These are phyloP conservation scores for Magnusiomyces suaveolens DNA, from an alignment of 1,139 yeast species.

Conservation along the genomic window DNA sequence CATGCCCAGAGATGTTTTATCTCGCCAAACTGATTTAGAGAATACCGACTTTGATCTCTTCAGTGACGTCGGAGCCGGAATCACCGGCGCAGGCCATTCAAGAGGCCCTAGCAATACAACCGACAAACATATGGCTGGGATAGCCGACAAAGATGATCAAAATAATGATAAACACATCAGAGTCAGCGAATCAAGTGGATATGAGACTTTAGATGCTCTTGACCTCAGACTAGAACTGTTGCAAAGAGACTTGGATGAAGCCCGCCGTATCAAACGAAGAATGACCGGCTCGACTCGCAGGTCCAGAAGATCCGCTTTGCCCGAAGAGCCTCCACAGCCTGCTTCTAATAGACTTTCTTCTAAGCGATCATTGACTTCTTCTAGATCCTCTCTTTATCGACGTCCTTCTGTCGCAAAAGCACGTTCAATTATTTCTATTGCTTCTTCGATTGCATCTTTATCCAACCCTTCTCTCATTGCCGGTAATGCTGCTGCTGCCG, in stretches of 20 bases:
- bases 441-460: neutral
- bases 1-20: neutral
- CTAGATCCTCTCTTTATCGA: slow-evolving; percentile 5
- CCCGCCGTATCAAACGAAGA: slow-evolving; percentile 7
- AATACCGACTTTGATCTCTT: neutral
- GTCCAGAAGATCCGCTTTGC: neutral
- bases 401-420: neutral
- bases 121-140: neutral
- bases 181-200: neutral
- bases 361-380: neutral
- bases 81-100: neutral
- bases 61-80: neutral
- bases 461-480: neutral
- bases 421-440: slow-evolving; percentile 3
- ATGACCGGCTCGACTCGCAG: slow-evolving; percentile 2
- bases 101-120: neutral
- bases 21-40: neutral
- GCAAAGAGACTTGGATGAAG: slow-evolving; percentile 12
- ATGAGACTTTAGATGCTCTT: slow-evolving; percentile 7
- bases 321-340: neutral
- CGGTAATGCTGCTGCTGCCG: neutral
- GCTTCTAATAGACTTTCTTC: neutral
- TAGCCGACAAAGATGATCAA: neutral
- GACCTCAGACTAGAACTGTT: slow-evolving; percentile 9
- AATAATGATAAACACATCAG: neutral